Evolutionary conservation across 441 rosid genomes (phyloP).

Genomic region (Aleurites moluccanus): DNA sequence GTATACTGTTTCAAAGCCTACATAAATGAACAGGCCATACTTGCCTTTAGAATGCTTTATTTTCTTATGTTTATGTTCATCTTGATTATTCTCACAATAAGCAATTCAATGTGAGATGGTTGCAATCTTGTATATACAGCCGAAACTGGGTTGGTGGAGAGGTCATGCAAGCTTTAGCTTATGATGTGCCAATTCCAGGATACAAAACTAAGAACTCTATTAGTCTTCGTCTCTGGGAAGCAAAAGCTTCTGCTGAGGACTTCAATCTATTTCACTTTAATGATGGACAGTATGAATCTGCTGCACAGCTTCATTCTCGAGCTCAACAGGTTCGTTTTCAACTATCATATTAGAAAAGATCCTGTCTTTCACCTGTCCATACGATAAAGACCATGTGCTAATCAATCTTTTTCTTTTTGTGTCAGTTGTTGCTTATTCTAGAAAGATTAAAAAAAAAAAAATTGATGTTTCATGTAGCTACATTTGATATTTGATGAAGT

Average conservation of each 20-base stretch:
- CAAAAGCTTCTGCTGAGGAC: constrained; percentile 75
- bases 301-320: constrained; percentile 79
- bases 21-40: constrained; percentile 1
- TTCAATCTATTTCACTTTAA: constrained; percentile 86
- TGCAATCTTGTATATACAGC: constrained; percentile 44
- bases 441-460: neutral
- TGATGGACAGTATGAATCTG: constrained; percentile 96
- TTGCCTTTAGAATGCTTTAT: constrained; percentile 6
- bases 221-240: constrained; percentile 99
- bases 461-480: neutral
- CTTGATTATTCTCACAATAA: neutral
- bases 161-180: constrained; percentile 89
- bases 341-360: constrained; percentile 11
- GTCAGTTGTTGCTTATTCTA: neutral
- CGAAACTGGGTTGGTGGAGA: constrained; percentile 95
- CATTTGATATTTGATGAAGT: neutral
- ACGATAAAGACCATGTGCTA: neutral
- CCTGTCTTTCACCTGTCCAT: neutral
- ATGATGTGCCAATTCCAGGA: constrained; percentile 98
- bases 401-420: neutral
- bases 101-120: constrained; percentile 15
- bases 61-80: constrained; percentile 3
- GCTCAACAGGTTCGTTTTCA: constrained; percentile 74
- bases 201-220: constrained; percentile 93
- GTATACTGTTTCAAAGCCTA: neutral